Percentiles rank a stretch among this genome's conserved stretches.
These are phyloP conservation scores for Nematodospora valgi DNA, from an alignment of 805 yeast genomes.

Conservation along the genomic window DNA sequence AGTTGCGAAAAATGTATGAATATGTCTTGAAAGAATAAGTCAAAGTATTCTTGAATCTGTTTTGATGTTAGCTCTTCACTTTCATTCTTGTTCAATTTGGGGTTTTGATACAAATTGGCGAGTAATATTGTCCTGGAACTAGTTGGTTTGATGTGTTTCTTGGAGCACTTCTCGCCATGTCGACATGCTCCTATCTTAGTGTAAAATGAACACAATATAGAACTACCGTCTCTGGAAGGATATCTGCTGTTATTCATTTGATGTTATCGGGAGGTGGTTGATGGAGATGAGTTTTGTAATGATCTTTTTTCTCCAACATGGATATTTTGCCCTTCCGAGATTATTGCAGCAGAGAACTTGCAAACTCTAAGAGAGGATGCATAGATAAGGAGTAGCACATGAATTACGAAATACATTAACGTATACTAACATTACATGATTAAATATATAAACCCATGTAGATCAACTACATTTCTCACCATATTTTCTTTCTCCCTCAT, in stretches of 20 bases:
- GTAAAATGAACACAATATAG: constrained; percentile 54
- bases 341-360: too few species aligned
- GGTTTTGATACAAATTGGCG: constrained; percentile 62
- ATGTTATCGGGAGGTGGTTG: background rate
- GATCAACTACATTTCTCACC: background rate
- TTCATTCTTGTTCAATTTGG: constrained; percentile 39
- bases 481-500: constrained; percentile 1
- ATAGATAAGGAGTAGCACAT: background rate
- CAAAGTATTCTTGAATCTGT: constrained; percentile 47
- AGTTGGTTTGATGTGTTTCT: constrained; percentile 66
- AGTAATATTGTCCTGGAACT: constrained; percentile 63
- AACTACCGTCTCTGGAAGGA: background rate
- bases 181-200: constrained; percentile 88
- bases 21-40: constrained; percentile 66
- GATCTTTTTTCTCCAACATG: background rate
- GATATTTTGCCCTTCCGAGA: background rate
- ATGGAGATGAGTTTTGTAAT: constrained; percentile 1
- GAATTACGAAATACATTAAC: too few species aligned
- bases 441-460: background rate
- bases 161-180: constrained; percentile 84
- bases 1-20: constrained; percentile 54
- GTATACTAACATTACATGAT: background rate
- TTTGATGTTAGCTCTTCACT: constrained; percentile 25
- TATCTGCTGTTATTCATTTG: constrained; percentile 4
- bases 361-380: background rate